Evolutionary conservation across 164 flowering plant species (phyloP).

Genomic region (Dillenia suffruticosa): DNA sequence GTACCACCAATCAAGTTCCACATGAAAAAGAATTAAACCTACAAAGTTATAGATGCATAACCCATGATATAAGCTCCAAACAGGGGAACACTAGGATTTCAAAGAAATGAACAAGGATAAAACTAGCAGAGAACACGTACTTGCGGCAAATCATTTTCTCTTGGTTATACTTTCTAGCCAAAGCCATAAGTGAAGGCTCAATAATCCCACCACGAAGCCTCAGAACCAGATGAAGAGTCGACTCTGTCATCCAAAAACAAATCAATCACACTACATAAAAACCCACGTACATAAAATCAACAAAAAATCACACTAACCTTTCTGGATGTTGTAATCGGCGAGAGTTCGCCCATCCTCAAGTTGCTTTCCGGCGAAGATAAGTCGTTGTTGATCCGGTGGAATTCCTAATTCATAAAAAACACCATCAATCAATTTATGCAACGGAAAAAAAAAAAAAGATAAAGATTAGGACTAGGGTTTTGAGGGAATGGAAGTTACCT

Average conservation of each 20-base stretch:
- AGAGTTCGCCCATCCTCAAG: constrained; percentile 30
- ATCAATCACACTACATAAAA: not conserved
- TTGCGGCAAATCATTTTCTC: constrained; percentile 31
- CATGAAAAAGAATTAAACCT: no score
- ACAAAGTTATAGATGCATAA: no score
- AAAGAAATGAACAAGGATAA: no score
- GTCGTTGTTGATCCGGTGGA: constrained; percentile 30
- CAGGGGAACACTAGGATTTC: no score
- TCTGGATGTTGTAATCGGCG: constrained; percentile 32
- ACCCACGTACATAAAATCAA: not conserved
- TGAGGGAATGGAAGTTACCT: not conserved
- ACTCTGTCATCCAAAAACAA: constrained; percentile 12
- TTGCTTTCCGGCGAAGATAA: constrained; percentile 30
- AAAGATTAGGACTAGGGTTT: not conserved
- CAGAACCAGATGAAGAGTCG: constrained; percentile 29
- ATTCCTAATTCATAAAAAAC: constrained; percentile 11
- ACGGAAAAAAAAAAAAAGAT: not conserved
- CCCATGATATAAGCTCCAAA: no score
- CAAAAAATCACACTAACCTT: constrained; percentile 11
- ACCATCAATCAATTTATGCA: no score
- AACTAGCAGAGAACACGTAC: constrained; percentile 1
- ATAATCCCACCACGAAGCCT: constrained; percentile 36
- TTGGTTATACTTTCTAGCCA: constrained; percentile 23
- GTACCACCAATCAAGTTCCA: no score
- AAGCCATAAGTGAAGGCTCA: constrained; percentile 28